Evolutionary conservation across 805 yeast genomes (phyloP), one percentile per base, ranked within the genome.

Genomic region (Cyberlindnera amylophila): DNA sequence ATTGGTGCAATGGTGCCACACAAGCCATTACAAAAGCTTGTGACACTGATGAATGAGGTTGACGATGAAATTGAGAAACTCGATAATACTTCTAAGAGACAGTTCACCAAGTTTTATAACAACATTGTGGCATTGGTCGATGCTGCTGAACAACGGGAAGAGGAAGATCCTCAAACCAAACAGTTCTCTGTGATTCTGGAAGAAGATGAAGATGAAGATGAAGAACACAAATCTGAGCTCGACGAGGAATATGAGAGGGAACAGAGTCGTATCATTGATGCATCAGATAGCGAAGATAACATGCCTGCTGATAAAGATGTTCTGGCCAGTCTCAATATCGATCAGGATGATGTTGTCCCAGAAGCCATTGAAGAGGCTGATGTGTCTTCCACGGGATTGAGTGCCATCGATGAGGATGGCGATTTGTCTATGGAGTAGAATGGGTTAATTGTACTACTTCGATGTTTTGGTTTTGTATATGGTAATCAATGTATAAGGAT

Each of bases 41-140:
- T 42, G 1, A 63, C 59, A 6, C 40, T 49, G 8, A 34, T 67
- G 12, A 58, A 58, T 6, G 63, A 59, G 36, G 44, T 59, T 10
- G 48, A 61, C 12, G 70, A 65, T 6, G 56, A 58, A 32, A 58
- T 58, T 5, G 35, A 41, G 1, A 54, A 46, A 9, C 42, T 59
- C 8, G 77, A 71, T 35, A 43, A 58, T 0, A 52, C 57, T 6
- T 54, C 67, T 13, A 60, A 45, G 32, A 70, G 68, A 41, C 58
- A 69, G 1, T 50, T 68, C 33, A 57, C 50, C 14, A 67, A 61
- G 45, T 60, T 69, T 38, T 39, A 46, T 16, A 39, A 41, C 6
- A 54, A 51, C 30, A 32, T 63, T 14, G 42, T 36, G 5, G 51
- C 56, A 15, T 18, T 51, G 6, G 35, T 51, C 16, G 55, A 49